Conservation (phyloP, 768 basidiomycete genomes). For the Panaeolus papilionaceus region DNA sequence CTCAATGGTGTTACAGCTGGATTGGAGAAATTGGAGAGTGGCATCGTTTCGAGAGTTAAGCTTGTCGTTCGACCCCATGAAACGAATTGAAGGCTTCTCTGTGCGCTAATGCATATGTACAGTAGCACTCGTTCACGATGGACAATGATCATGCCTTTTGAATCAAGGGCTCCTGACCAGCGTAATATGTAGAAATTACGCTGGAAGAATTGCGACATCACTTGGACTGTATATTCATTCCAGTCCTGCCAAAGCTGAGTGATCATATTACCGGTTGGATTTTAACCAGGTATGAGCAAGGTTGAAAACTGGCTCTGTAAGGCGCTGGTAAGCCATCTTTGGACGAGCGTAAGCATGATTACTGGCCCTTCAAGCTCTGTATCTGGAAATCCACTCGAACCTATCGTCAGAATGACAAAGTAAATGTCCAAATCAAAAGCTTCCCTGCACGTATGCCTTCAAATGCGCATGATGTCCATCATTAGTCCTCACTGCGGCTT, state of each 20-base stretch:
- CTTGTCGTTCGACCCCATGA: conserved; percentile 39
- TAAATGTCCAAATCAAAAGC: background rate
- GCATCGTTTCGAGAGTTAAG: conserved; percentile 49
- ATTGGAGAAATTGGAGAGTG: conserved; percentile 45
- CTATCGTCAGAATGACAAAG: background rate
- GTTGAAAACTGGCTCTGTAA: background rate
- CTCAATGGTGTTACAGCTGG: conserved; percentile 50
- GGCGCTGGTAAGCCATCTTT: background rate
- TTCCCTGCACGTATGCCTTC: background rate
- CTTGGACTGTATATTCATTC: too few species aligned
- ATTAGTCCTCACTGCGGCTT: background rate
- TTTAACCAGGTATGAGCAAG: background rate
- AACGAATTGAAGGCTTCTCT: background rate
- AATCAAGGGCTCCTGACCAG: too few species aligned
- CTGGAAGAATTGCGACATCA: too few species aligned
- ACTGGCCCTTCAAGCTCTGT: too few species aligned
- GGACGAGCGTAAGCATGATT: too few species aligned
- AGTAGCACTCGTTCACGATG: too few species aligned
- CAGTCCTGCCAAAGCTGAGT: background rate
- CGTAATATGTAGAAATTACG: too few species aligned
- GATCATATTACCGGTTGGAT: background rate
- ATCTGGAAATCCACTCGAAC: too few species aligned
- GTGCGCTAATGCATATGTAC: too few species aligned
- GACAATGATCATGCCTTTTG: too few species aligned
- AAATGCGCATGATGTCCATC: too few species aligned